Base-by-base conservation (phyloP, 1,284 basidiomycete species). In the Sanghuangporus baumii region DNA sequence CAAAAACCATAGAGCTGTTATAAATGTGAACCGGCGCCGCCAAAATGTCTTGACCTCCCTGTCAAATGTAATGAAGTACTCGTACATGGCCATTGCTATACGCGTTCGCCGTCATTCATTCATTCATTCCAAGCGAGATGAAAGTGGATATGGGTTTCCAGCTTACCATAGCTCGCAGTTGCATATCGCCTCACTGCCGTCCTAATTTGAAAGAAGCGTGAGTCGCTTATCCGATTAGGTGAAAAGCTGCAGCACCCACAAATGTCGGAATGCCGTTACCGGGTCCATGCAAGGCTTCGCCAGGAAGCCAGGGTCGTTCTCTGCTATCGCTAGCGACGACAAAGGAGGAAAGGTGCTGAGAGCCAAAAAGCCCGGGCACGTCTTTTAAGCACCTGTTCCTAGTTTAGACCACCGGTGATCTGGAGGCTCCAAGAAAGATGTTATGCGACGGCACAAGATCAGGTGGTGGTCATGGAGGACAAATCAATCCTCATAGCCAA, bases 61-160 rank as follows among this genome's bases (percentile, higher is more conserved):
- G 16, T 61, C 63, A 26, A 64, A 52, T 12, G 63, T 64, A 38
- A 64, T 61, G 23, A 64, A 51, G 37, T 61, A 61, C 34, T 64
- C 63, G 47, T 60, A 64, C 5, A 64, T n/a, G 26, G 55, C 47
- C n/a, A 64, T 52, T 7, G 48, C 63, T 64, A 36, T 20, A 6
- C 26, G 26, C 26, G 26, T 41, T 41, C n/a, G 11, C 2, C 40
- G 11, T 41, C 40, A 41, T 41, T 41, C 11, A 12, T 41, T 41
- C 40, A 52, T 6, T 26, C 6, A 3, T 7, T 34, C 31, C 9
- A 37, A 20, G 7, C 2, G 18, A 11, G 31, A 3, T 38, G 14
- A 6, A 5, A 20, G 20, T 12, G 5, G 12, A n/a, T 8, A 20
- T n/a, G 23, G 1, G n/a, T 18, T 26, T n/a, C 5, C 34, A n/a